Percentiles rank a stretch among this genome's conserved stretches.
Conservation (phyloP, 371 early-diverging fungal genomes). For the Rhizopus sp. region DNA sequence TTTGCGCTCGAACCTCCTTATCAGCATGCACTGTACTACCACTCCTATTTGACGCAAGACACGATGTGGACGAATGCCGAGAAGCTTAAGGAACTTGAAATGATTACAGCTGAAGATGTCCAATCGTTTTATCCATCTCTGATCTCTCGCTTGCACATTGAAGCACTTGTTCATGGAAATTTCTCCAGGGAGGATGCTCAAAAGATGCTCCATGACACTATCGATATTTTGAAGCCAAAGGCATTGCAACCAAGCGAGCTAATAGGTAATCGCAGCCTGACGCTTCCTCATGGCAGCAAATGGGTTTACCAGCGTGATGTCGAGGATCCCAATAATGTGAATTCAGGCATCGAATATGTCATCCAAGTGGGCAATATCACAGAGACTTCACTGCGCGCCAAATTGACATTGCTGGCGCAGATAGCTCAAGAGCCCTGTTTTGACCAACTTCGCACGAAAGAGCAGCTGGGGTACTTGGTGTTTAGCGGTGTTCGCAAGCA, state of each 20-base stretch:
- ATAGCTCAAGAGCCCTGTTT: conserved; percentile 89
- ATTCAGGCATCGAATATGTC: conserved; percentile 85
- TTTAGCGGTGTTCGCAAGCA: conserved; percentile 72
- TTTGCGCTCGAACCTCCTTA: conserved; percentile 73
- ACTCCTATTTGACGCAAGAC: conserved; percentile 77
- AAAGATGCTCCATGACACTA: conserved; percentile 55
- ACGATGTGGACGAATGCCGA: conserved; percentile 83
- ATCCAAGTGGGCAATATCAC: conserved; percentile 67
- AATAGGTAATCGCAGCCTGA: conserved; percentile 62
- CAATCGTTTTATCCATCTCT: conserved; percentile 71
- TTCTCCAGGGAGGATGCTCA: conserved; percentile 66
- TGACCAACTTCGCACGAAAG: conserved; percentile 91
- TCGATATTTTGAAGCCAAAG: conserved; percentile 56
- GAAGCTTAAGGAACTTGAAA: conserved; percentile 60
- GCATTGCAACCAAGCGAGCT: conserved; percentile 64
- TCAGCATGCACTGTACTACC: conserved; percentile 78
- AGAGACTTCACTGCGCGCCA: conserved; percentile 59
- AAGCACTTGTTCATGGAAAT: conserved; percentile 88
- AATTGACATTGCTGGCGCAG: conserved; percentile 72
- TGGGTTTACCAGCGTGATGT: conserved; percentile 69
- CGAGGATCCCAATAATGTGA: conserved; percentile 78
- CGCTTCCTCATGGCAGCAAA: conserved; percentile 62
- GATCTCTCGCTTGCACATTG: conserved; percentile 69
- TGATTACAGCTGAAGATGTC: conserved; percentile 73
- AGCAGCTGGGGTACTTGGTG: conserved; percentile 84